Base-by-base conservation (phyloP, 495 filamentous ascomycete species). In the Pyrenopolyporus hunteri region DNA sequence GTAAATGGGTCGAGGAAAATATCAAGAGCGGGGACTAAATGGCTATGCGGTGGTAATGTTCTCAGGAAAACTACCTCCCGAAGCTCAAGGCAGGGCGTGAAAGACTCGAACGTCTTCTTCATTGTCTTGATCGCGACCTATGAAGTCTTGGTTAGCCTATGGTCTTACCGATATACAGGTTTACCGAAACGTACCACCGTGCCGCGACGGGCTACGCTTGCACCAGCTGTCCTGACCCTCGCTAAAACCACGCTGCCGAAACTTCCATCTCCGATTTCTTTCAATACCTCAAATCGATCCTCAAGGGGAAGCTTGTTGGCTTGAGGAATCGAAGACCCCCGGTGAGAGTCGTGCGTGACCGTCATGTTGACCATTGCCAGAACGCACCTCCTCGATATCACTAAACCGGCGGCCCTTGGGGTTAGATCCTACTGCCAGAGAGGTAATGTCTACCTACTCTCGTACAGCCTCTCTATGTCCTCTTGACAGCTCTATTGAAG, bases 61-160 rank as follows among this genome's bases (percentile, higher is more conserved):
- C 89, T 84, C 19, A 99, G 81, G 77, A 99, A 99, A 72, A 98
- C 92, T 47, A 99, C 95, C 73, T 99, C 95, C 55, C 94, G 85
- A 39, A 99, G 80, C 70, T 99, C 94, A 57, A 96, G 72, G 72
- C 95, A 98, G 33, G 90, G 90, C 17, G 81, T 76, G 69, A 98
- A 90, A 3, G 90, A 93, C 31, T 98, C 93, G 64, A 98, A 99
- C 0, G 89, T 91, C 83, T 99, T 99, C 83, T 99, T 99, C 95
- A 99, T 98, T 13, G 94, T 97, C 80, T 99, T 99, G 72, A 99
- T 97, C 2, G 94, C 94, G 65, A 98, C 92, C 94, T 98, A 57
- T 19, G 40, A 22, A 42, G 29, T n/a, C 51, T 14, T 44, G 25
- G 56, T 77, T 42, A 79, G 72, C 65, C 16, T 55, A 52, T 32